A percentile compares a stretch with the other conserved stretches of the same genome.
Evolutionary conservation across 2,329 filamentous ascomycete species (phyloP).

Genomic region (Fusarium agapanthi): DNA sequence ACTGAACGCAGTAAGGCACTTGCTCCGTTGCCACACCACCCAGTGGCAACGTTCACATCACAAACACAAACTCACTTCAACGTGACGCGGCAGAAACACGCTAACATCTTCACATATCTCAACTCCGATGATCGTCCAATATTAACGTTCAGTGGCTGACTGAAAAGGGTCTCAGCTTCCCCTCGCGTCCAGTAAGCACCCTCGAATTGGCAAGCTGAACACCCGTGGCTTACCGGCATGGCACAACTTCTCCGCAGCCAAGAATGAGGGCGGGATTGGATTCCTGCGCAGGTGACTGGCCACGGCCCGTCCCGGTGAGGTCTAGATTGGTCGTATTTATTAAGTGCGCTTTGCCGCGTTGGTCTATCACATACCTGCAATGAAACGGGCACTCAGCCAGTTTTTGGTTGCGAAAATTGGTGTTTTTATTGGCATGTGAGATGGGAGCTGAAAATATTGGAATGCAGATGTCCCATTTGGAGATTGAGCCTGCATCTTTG

Average conservation of each 20-base stretch:
- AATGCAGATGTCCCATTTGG: not conserved
- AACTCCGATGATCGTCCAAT: not conserved
- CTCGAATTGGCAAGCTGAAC: not conserved
- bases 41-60: not conserved
- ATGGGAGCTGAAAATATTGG: not conserved
- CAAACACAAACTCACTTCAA: rapidly evolving
- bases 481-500: rapidly evolving
- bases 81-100: not conserved
- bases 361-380: not conserved
- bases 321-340: not conserved
- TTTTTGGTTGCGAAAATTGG: not conserved
- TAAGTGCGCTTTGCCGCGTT: not conserved
- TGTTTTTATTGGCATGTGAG: not conserved
- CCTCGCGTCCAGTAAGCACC: not conserved
- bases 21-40: not conserved
- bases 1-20: not conserved
- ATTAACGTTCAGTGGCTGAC: not conserved
- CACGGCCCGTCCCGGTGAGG: not conserved
- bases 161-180: not conserved
- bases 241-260: not conserved
- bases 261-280: not conserved
- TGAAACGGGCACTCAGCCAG: not conserved
- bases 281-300: not conserved
- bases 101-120: not conserved
- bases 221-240: not conserved